A percentile compares a stretch with the other conserved stretches of the same genome.
Evolutionary conservation across 2,329 filamentous ascomycete species (phyloP).

Genomic region (Arthrobotrys sphaeroides): DNA sequence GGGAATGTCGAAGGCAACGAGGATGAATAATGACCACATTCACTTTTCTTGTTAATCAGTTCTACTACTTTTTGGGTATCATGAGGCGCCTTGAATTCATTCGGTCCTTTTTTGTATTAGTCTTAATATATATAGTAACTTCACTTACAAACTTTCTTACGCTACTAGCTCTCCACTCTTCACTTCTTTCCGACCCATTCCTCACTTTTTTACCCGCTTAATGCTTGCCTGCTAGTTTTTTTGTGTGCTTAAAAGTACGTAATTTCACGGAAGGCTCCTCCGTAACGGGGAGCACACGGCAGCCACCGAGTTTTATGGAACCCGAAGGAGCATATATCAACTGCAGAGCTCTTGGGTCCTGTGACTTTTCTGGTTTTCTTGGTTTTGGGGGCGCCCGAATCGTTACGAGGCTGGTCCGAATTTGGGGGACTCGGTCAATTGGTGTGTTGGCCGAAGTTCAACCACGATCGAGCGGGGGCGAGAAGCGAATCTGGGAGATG

Average conservation of each 20-base stretch:
- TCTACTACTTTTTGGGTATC: conserved; percentile 3
- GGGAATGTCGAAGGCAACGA: conserved; percentile 7
- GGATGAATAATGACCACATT: conserved; percentile 20
- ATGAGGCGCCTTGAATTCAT: conserved; percentile 11
- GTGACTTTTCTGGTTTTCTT: background rate
- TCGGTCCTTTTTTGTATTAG: conserved; percentile 4
- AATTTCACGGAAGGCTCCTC: conserved; percentile 14
- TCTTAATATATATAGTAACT: conserved; percentile 15
- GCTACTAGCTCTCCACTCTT: background rate
- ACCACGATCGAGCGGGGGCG: too few species aligned
- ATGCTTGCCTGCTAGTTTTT: conserved; percentile 10
- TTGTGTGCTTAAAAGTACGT: conserved; percentile 1
- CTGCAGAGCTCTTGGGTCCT: background rate
- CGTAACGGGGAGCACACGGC: conserved; percentile 8
- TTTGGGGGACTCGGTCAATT: background rate
- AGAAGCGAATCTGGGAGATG: too few species aligned
- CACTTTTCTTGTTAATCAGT: background rate
- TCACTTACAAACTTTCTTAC: background rate
- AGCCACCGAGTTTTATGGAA: conserved; percentile 8
- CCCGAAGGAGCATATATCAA: background rate
- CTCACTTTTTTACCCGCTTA: background rate
- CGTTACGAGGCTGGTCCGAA: background rate
- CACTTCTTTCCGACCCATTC: background rate
- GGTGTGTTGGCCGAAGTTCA: background rate
- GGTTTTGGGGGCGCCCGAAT: background rate